Evolutionary conservation across 176 grass and related monocot genomes (phyloP).

Genomic region (Hordeum marinum): DNA sequence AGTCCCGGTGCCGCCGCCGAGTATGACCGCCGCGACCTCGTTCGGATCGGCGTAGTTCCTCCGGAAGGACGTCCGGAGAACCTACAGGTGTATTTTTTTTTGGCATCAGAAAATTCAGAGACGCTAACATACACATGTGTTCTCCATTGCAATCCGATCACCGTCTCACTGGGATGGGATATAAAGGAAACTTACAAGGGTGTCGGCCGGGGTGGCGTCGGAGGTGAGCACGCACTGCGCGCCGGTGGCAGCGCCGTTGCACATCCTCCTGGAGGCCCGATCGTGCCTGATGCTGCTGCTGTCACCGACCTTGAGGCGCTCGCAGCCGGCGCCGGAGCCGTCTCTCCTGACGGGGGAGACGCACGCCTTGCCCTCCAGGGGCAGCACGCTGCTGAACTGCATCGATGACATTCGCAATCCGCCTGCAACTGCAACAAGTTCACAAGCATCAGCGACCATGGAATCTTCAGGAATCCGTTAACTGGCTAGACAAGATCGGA

Average conservation of each 20-base stretch:
- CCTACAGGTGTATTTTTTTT: constrained; percentile 20
- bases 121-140: not conserved
- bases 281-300: constrained; percentile 32
- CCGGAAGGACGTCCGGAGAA: constrained; percentile 48
- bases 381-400: constrained; percentile 55
- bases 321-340: not conserved
- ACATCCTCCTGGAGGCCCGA: constrained; percentile 26
- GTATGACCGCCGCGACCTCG: constrained; percentile 69
- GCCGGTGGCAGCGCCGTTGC: constrained; percentile 9
- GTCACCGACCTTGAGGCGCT: constrained; percentile 32
- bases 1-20: constrained; percentile 76
- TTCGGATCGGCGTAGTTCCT: constrained; percentile 74
- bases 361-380: constrained; percentile 55
- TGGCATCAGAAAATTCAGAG: not conserved
- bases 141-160: not conserved
- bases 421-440: constrained; percentile 13
- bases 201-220: constrained; percentile 26
- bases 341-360: constrained; percentile 37
- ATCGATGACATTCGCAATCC: constrained; percentile 37
- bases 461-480: not conserved
- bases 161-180: not conserved
- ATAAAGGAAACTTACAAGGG: constrained; percentile 27
- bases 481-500: not conserved
- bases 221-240: constrained; percentile 53
- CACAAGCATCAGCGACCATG: not conserved